These are phyloP conservation scores for Ottelia alismoides DNA, from an alignment of 106 monocot species.

Conservation along the genomic window DNA sequence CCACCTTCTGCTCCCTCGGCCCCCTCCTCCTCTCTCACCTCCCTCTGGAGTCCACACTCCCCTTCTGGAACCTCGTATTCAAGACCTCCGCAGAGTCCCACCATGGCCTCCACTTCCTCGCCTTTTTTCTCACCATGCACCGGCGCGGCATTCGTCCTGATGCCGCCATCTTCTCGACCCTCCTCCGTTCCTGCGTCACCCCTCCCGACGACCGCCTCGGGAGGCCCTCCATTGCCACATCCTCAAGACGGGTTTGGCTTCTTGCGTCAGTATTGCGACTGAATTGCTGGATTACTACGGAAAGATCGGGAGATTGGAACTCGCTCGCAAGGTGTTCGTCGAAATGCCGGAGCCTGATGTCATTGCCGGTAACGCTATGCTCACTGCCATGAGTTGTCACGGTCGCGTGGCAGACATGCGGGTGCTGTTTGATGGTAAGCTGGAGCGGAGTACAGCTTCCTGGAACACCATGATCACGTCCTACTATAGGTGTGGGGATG, in stretches of 20 bases:
- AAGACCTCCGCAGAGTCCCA: no score
- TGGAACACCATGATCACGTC: conserved; percentile 50
- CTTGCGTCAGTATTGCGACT: conserved; percentile 15
- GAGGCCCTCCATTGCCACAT: conserved; percentile 22
- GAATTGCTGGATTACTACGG: conserved; percentile 25
- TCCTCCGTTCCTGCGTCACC: conserved; percentile 7
- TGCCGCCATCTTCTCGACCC: conserved; percentile 8
- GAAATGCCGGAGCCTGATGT: conserved; percentile 34
- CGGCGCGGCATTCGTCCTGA: no score
- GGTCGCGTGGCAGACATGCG: conserved; percentile 16
- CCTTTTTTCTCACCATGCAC: no score
- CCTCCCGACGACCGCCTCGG: not conserved
- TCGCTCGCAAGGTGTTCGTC: conserved; percentile 20
- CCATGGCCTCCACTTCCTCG: no score
- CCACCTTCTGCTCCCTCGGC: no score
- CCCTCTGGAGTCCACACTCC: no score
- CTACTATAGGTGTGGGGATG: conserved; percentile 28
- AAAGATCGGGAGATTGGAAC: not conserved
- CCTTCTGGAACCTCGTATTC: no score
- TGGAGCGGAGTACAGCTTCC: conserved; percentile 22
- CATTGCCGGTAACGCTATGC: conserved; percentile 32
- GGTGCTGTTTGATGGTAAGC: conserved; percentile 30
- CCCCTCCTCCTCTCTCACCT: no score
- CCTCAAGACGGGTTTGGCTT: conserved; percentile 22
- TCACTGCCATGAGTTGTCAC: conserved; percentile 17